phyloP scores from a whole-genome alignment of 257 asterid genomes.

The Solanum piurae region DNA sequence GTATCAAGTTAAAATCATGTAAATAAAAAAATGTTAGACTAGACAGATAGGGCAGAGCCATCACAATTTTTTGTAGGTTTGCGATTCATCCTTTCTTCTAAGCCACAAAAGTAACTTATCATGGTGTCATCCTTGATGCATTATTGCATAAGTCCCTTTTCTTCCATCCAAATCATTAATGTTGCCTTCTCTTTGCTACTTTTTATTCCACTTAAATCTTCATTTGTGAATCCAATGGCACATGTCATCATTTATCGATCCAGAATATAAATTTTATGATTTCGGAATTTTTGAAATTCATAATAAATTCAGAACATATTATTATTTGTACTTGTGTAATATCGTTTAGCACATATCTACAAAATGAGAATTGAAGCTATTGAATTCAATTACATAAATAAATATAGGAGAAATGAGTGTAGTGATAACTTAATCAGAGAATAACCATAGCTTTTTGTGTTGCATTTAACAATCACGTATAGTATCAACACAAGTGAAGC shows the following conservation, averaged over 20 bases:
- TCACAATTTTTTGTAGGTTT: not conserved
- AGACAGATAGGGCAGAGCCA: not conserved
- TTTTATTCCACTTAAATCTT: not conserved
- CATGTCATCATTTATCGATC: not conserved
- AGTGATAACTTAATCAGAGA: not conserved
- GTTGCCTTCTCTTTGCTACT: not conserved
- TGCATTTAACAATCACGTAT: not conserved
- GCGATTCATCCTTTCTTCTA: not conserved
- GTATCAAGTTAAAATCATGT: no score
- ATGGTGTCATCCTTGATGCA: not conserved
- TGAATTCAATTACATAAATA: not conserved
- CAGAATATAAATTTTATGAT: not conserved
- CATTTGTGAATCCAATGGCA: not conserved
- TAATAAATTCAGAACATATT: not conserved
- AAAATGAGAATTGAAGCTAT: not conserved
- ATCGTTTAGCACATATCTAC: not conserved
- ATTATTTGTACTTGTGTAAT: not conserved
- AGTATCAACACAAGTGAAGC: not conserved
- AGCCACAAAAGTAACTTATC: not conserved
- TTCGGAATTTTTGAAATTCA: rapidly evolving
- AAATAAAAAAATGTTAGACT: not conserved
- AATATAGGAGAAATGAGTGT: not conserved
- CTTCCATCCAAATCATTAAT: not conserved
- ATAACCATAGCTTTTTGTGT: not conserved
- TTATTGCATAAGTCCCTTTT: not conserved